phyloP scores from a whole-genome alignment of 1,139 yeast species.

The Diutina pseudorugosa region DNA sequence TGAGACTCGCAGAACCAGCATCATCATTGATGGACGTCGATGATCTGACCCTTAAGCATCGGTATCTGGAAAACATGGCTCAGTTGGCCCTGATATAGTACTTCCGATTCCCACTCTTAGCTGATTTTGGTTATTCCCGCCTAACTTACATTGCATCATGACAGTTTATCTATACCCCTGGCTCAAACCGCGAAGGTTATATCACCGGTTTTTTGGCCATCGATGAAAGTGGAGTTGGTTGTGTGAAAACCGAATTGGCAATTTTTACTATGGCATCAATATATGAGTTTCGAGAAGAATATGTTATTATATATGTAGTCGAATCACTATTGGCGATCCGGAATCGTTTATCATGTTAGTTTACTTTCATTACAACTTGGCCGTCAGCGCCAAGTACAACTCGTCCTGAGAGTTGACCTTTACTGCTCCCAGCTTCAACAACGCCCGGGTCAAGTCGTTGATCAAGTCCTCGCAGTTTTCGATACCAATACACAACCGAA shows the following conservation, averaged over 20 bases:
- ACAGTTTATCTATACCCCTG: background rate
- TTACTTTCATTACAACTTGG: background rate
- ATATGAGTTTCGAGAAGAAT: background rate
- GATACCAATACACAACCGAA: conserved; percentile 81
- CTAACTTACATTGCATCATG: background rate
- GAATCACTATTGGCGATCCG: background rate
- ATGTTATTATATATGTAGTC: background rate
- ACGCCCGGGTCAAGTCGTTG: conserved; percentile 61
- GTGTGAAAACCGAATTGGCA: background rate
- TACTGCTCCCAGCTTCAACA: conserved; percentile 52
- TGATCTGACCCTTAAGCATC: background rate
- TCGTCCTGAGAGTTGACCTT: conserved; percentile 3
- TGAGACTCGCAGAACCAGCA: background rate
- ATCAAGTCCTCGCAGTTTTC: conserved; percentile 58
- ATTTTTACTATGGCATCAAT: background rate
- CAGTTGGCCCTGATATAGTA: background rate
- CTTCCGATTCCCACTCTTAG: too few species aligned
- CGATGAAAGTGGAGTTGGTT: background rate
- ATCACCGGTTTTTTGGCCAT: background rate
- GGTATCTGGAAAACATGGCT: background rate
- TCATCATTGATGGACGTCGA: background rate
- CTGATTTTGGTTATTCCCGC: too few species aligned
- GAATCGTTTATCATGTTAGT: background rate
- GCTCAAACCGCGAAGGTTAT: too few species aligned
- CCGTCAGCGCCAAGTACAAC: background rate